Conservation (phyloP, 2,329 filamentous ascomycete genomes). For the Boeremia lycopersici region DNA sequence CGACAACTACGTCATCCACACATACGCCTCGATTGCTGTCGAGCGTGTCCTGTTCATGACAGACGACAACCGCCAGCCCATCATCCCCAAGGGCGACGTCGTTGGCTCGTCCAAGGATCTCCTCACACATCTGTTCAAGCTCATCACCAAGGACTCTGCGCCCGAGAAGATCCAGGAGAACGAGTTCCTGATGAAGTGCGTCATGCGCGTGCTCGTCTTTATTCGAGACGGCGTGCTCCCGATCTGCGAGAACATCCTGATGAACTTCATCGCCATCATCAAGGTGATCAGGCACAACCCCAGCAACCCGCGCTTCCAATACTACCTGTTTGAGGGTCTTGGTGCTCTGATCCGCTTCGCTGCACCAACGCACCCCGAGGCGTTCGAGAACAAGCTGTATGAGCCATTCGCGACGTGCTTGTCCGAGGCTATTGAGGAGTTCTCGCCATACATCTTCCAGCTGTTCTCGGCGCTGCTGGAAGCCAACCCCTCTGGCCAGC, state of each 20-base stretch:
- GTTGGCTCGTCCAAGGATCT: constrained; percentile 83
- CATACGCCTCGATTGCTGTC: constrained; percentile 95
- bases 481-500: constrained; percentile 75
- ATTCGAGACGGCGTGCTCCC: constrained; percentile 80
- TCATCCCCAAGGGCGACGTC: constrained; percentile 81
- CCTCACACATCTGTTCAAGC: constrained; percentile 84
- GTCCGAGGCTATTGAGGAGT: constrained; percentile 85
- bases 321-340: constrained; percentile 95
- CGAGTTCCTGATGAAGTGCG: constrained; percentile 97
- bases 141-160: constrained; percentile 83
- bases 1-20: constrained; percentile 94
- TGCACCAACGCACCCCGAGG: constrained; percentile 70
- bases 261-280: constrained; percentile 86
- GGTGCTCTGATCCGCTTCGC: constrained; percentile 84
- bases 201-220: constrained; percentile 96
- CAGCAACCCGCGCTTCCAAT: constrained; percentile 97
- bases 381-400: constrained; percentile 82
- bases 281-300: constrained; percentile 92
- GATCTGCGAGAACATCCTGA: constrained; percentile 77
- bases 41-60: constrained; percentile 87
- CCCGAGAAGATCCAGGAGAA: constrained; percentile 97
- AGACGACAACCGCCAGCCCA: constrained; percentile 73
- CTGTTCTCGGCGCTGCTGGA: constrained; percentile 90
- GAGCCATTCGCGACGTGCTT: constrained; percentile 81
- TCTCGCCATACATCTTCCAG: constrained; percentile 96